Base-by-base conservation (phyloP, 176 grass and related monocot species). In the Paspalum vaginatum region DNA sequence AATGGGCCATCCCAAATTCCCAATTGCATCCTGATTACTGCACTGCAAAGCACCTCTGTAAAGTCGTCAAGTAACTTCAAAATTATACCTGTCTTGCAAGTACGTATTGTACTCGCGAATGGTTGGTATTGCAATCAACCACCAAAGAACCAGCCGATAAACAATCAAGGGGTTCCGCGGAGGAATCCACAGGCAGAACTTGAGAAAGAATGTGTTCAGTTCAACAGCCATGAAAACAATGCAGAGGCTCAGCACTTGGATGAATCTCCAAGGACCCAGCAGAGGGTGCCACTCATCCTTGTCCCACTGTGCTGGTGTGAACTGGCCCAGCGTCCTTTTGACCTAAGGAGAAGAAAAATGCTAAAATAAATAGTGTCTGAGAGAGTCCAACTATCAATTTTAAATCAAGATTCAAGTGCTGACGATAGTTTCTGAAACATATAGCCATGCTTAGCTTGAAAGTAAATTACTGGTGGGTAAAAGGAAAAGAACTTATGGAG, bases 21-120 rank as follows among this genome's bases (percentile, higher is more conserved):
- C 50, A 61, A 84, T 58, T 47, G 46, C 76, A 70, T 21, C 64
- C 13, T 4, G 12, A 20, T 79, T 65, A 68, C 32, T 84, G 42
- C 20, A 11, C 32, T 84, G 42, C 20, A 11, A 52, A 59, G 25
- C 56, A 43, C 1, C 8, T 39, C 17, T 81, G 70, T 47, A 70
- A 67, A 88, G 27, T 70, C 7, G 67, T 6, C 22, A 55, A 53
- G 7, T 80, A 18, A 56, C 38, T 51, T 70, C 21, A 94, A 71
- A 59, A 58, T 15, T 62, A 26, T 90, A 99, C 96, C 90, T 99
- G 87, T 99, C 93, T 83, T 99, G 96, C 57, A 99, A 91, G 79
- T 99, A 99, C 43, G 92, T 99, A 61, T 99, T 99, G 61, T 99
- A 99, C 76, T 99, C 96, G 0, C 92, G 92, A 56, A 99, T 99